Evolutionary conservation across 2,329 filamentous ascomycete genomes (phyloP).

Genomic region (Graphilbum ipis-grandicollis): DNA sequence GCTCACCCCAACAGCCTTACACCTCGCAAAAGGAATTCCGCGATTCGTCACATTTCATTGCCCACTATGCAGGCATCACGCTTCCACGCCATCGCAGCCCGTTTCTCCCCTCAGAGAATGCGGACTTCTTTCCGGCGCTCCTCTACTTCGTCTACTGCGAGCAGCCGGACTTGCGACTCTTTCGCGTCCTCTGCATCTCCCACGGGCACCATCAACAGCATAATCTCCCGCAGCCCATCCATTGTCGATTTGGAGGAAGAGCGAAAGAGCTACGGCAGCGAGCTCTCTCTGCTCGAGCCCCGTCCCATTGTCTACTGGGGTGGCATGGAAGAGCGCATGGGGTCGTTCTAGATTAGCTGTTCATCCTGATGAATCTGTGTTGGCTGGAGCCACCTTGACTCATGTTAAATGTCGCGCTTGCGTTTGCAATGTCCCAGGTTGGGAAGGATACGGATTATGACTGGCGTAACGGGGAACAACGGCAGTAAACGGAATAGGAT

Average conservation of each 20-base stretch:
- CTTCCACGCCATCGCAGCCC: conserved; percentile 30
- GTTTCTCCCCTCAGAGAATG: conserved; percentile 30
- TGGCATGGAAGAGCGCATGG: conserved; percentile 43
- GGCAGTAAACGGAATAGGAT: too few species aligned
- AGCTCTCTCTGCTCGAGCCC: conserved; percentile 41
- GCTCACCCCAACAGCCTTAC: too few species aligned
- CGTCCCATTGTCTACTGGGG: conserved; percentile 46
- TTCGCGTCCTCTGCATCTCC: conserved; percentile 28
- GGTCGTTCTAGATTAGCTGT: conserved; percentile 12
- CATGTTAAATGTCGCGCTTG: too few species aligned
- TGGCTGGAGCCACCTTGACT: too few species aligned
- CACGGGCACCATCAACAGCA: conserved; percentile 36
- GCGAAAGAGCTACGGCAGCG: conserved; percentile 30
- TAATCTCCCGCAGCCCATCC: conserved; percentile 40
- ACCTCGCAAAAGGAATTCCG: too few species aligned
- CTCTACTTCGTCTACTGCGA: conserved; percentile 18
- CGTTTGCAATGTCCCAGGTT: too few species aligned
- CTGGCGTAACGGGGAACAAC: too few species aligned
- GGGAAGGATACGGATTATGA: too few species aligned
- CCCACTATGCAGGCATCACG: conserved; percentile 27
- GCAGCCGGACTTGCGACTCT: conserved; percentile 22
- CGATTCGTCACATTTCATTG: too few species aligned
- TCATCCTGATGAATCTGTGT: neutral
- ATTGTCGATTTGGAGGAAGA: conserved; percentile 41
- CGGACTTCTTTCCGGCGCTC: conserved; percentile 36